phyloP scores from a whole-genome alignment of 2,329 filamentous ascomycete species.

The Elsinoe necatrix region DNA sequence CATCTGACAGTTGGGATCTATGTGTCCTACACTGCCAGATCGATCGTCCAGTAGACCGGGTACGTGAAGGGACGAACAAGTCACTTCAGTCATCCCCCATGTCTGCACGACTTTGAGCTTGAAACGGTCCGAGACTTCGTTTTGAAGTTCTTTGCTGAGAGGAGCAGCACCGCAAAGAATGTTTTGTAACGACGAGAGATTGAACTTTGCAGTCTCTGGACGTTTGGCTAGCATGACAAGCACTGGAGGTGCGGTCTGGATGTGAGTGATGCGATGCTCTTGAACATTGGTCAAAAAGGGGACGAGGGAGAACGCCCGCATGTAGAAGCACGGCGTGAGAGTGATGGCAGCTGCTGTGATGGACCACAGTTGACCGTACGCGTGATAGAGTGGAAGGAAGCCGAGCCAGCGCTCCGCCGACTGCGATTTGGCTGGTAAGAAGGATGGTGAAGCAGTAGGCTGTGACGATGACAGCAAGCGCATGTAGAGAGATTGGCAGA shows the following conservation, averaged over 20 bases:
- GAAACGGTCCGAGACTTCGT: slow-evolving; percentile 31
- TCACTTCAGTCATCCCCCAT: slow-evolving; percentile 29
- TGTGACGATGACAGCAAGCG: slow-evolving; percentile 24
- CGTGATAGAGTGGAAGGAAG: slow-evolving; percentile 29
- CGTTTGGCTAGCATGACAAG: slow-evolving; percentile 39
- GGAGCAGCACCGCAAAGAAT: slow-evolving; percentile 37
- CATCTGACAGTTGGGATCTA: slow-evolving; percentile 34
- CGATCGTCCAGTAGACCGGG: slow-evolving; percentile 30
- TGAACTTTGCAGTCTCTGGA: slow-evolving; percentile 34
- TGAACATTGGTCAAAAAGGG: slow-evolving; percentile 30
- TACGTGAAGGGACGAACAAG: slow-evolving; percentile 30
- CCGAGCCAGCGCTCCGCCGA: slow-evolving; percentile 32
- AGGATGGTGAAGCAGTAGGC: slow-evolving; percentile 17
- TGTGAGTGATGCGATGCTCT: slow-evolving; percentile 31
- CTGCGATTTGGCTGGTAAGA: slow-evolving; percentile 20
- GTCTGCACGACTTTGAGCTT: slow-evolving; percentile 34
- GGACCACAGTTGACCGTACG: slow-evolving; percentile 33
- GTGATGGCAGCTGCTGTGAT: slow-evolving; percentile 31
- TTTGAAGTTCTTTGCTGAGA: slow-evolving; percentile 32
- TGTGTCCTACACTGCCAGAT: slow-evolving; percentile 26
- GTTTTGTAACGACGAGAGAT: slow-evolving; percentile 33
- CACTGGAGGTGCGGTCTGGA: slow-evolving; percentile 37
- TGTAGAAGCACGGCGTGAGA: slow-evolving; percentile 31
- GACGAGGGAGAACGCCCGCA: slow-evolving; percentile 32
- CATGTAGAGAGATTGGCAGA: slow-evolving; percentile 33